Percentiles rank a stretch among this genome's conserved stretches.
phyloP scores from a whole-genome alignment of 192 early-diverging fungal genomes.

The Rhizophagus clarus region DNA sequence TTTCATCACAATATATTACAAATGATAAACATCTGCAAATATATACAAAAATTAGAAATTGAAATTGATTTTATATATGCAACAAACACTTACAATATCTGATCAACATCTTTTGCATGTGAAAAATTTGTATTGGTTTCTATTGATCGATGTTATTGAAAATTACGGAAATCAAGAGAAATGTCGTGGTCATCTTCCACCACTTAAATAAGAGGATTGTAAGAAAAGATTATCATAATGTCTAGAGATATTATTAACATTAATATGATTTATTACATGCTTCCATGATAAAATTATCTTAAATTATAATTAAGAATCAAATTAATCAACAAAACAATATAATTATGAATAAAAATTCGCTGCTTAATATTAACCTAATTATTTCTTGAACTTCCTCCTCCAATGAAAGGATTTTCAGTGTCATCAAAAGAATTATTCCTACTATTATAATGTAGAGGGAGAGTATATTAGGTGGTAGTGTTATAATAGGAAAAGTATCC shows the following conservation, averaged over 20 bases:
- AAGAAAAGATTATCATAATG: conserved; percentile 8
- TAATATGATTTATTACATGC: neutral
- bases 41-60: conserved; percentile 26
- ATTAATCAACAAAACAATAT: conserved; percentile 7
- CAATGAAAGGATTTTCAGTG: conserved; percentile 1
- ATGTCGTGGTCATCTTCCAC: conserved; percentile 1
- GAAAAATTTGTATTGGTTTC: neutral
- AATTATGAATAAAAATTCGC: no score
- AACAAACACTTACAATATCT: conserved; percentile 11
- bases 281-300: neutral
- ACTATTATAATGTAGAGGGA: no score
- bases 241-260: conserved; percentile 15
- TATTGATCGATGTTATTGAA: conserved; percentile 10
- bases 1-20: conserved; percentile 18
- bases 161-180: conserved; percentile 11
- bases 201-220: neutral
- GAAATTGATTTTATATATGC: conserved; percentile 9
- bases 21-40: conserved; percentile 15
- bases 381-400: conserved; percentile 5
- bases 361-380: conserved; percentile 21
- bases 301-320: conserved; percentile 16
- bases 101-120: conserved; percentile 11
- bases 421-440: no score
- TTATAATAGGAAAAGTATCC: no score
- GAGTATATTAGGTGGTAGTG: no score